Evolutionary conservation across 164 flowering plant genomes (phyloP).

Genomic region (Magnolia changhungtana): DNA sequence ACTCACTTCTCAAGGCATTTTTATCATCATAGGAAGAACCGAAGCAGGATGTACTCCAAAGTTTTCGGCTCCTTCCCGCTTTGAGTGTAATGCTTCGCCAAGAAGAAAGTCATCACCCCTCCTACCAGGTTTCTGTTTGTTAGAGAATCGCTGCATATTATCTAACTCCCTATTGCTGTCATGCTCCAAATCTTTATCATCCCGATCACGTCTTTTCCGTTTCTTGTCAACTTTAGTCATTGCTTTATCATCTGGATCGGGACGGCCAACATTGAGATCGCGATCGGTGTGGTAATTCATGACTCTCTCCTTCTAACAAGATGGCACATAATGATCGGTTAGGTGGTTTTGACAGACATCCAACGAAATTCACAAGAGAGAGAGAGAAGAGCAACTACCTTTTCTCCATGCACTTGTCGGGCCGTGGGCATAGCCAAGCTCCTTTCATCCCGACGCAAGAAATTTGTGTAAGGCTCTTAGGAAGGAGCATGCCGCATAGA

Average conservation of each 20-base stretch:
- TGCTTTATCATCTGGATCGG: slow-evolving; percentile 49
- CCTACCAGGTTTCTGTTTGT: too few relatives aligned
- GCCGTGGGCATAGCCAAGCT: too few relatives aligned
- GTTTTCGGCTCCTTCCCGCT: slow-evolving; percentile 45
- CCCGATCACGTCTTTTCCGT: slow-evolving; percentile 45
- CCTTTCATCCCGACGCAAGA: too few relatives aligned
- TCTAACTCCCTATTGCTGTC: too few relatives aligned
- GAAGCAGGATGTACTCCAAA: slow-evolving; percentile 34
- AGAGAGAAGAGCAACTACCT: slow-evolving; percentile 33
- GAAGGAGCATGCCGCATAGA: slow-evolving; percentile 34
- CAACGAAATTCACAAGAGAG: too few relatives aligned
- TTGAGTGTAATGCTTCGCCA: slow-evolving; percentile 45
- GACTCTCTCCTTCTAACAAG: slow-evolving; percentile 55
- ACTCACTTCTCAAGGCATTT: too few relatives aligned
- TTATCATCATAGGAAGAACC: too few relatives aligned
- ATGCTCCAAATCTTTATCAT: too few relatives aligned
- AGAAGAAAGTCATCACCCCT: too few relatives aligned
- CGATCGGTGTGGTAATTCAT: too few relatives aligned
- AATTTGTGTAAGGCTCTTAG: slow-evolving; percentile 27
- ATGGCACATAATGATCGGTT: neutral
- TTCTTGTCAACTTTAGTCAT: slow-evolving; percentile 46
- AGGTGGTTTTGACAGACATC: neutral
- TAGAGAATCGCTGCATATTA: too few relatives aligned
- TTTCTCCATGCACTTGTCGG: slow-evolving; percentile 47
- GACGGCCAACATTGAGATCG: too few relatives aligned